Base-by-base conservation (phyloP, 768 basidiomycete species). In the Melanogaster broomeanus region DNA sequence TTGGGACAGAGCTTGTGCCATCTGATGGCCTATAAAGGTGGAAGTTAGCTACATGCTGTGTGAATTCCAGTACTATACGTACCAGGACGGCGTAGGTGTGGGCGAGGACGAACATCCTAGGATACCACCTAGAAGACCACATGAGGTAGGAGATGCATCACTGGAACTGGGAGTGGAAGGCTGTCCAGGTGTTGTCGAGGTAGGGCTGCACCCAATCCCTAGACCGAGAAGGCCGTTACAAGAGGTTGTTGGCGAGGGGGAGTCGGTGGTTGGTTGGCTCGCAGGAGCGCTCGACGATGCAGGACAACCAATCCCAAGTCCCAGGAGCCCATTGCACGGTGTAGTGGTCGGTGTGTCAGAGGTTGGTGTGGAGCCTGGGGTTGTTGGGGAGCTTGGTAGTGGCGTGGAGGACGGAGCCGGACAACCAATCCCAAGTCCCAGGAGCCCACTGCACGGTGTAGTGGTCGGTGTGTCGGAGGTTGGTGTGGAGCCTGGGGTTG, bases 281-380 rank as follows among this genome's bases (percentile, higher is more conserved):
- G 21, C 27, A 5, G 51, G 43, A n/a, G 52, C 42, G 31, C 10
- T 57, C 8, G 62, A 35, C 13, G 62, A n/a, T 3, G 53, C 6
- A 24, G 60, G 25, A 30, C 61, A 63, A 34, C 59, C 62, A 11
- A 60, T 6, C 13, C 45, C 49, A 25, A 60, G 40, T 19, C 59
- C 59, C 27, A 60, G 34, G 25, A 61, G n/a, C 7, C 59, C 60
- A 33, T 8, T 27, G 16, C 60, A 61, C 21, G 45, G 12, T 9
- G 48, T 27, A 15, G 48, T 39, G 25, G 50, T 40, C 13, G 45
- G 30, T 11, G 56, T n/a, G 8, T 49, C 27, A 3, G 52, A 42
- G 21, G 25, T 18, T 3, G 39, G 42, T 9, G 28, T 2, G 46
- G 35, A 27, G 28, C n/a, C 16, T 25, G 58, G 38, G n/a, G 42